Conservation (phyloP, 257 asterid species). For the Petunia secreta region DNA sequence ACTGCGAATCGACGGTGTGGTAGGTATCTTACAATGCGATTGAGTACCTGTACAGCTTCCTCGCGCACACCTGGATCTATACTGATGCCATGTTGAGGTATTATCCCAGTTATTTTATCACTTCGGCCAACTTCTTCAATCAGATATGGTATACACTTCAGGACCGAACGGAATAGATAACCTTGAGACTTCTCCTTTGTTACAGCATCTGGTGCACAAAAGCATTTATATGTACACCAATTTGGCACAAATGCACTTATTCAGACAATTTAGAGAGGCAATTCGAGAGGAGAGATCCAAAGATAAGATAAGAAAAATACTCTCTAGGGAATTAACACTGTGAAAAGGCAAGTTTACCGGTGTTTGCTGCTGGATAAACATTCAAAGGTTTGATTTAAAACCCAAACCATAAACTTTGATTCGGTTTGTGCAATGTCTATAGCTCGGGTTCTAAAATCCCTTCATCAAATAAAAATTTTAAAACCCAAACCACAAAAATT, state of each 20-base stretch:
- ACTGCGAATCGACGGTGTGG: slow-evolving; percentile 99
- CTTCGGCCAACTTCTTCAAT: slow-evolving; percentile 97
- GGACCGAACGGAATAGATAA: slow-evolving; percentile 94
- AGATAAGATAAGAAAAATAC: slow-evolving; percentile 1
- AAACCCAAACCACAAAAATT: background rate
- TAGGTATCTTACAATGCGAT: slow-evolving; percentile 83
- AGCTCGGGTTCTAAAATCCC: background rate
- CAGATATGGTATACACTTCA: slow-evolving; percentile 98
- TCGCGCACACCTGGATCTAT: slow-evolving; percentile 99
- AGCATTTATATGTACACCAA: slow-evolving; percentile 21
- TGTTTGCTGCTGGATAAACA: slow-evolving; percentile 3
- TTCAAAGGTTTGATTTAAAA: background rate
- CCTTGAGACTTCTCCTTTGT: slow-evolving; percentile 99
- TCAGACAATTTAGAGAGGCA: background rate
- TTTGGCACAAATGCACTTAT: background rate
- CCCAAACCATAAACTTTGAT: slow-evolving; percentile 4
- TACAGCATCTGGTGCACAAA: slow-evolving; percentile 73
- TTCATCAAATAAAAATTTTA: background rate
- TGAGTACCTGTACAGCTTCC: slow-evolving; percentile 96
- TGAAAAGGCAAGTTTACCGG: background rate
- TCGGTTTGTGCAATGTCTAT: background rate
- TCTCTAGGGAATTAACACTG: background rate
- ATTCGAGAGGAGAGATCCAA: background rate
- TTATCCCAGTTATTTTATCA: slow-evolving; percentile 93
- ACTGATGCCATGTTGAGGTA: slow-evolving; percentile 99